Evolutionary conservation across 768 basidiomycete genomes (phyloP).

Genomic region (Mycena galopus): DNA sequence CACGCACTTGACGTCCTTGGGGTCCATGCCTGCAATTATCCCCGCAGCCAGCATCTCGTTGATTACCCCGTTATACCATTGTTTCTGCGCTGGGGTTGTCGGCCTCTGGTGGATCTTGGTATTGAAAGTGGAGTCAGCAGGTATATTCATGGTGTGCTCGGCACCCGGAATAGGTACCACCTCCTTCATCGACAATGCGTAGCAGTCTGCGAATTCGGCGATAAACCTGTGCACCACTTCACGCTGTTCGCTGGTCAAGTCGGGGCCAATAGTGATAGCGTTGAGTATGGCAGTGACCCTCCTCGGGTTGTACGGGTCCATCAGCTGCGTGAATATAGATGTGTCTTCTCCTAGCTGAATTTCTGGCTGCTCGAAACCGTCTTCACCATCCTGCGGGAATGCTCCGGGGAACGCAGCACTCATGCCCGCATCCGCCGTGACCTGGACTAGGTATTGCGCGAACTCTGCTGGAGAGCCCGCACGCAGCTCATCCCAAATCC

Average conservation of each 20-base stretch:
- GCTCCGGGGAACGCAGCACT: no score
- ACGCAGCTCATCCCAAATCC: neutral
- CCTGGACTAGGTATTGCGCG: neutral
- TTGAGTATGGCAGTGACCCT: neutral
- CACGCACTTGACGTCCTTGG: slow-evolving; percentile 50
- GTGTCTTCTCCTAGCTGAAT: neutral
- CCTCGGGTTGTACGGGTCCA: neutral
- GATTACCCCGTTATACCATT: slow-evolving; percentile 46
- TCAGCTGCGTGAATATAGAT: neutral
- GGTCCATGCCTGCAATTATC: slow-evolving; percentile 45
- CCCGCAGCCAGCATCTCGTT: slow-evolving; percentile 52
- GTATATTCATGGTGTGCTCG: slow-evolving; percentile 50
- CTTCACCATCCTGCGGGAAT: neutral
- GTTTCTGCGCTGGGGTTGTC: slow-evolving; percentile 46
- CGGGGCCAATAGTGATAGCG: neutral
- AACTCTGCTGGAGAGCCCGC: neutral
- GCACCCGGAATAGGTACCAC: slow-evolving; percentile 47
- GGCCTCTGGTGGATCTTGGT: slow-evolving; percentile 47
- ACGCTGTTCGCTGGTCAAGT: neutral
- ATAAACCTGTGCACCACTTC: slow-evolving; percentile 40
- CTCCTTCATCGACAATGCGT: slow-evolving; percentile 53
- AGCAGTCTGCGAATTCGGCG: slow-evolving; percentile 51
- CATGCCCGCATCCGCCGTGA: neutral
- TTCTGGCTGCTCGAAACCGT: neutral
- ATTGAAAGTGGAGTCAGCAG: slow-evolving; percentile 41